Evolutionary conservation across 345 rosid species (phyloP), one percentile per base, ranked within the genome.

Genomic region (Sonneratia caseolaris): DNA sequence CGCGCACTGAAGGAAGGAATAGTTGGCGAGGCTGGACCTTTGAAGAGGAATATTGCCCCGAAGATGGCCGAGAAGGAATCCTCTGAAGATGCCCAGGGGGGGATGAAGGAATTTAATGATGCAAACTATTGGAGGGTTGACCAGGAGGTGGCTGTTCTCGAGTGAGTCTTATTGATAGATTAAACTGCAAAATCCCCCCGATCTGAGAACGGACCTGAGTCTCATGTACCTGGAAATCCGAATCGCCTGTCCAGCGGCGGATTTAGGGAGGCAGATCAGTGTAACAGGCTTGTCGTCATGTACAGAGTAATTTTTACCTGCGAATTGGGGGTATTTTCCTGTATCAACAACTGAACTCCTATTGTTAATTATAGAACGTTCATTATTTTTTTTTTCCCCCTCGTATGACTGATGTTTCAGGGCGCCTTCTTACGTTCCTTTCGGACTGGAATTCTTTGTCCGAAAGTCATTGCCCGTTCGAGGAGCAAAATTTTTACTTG

Each of bases 41-140:
- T 95, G 75, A 95, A 88, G 81, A 84, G 91, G 77, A 86, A 74
- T 72, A 74, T 84, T 14, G 38, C 72, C 38, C 89, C 87, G 4
- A 86, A 87, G 78, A 72, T 72, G 62, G 66, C 83, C 0, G 91
- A 84, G 73, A 87, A 82, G 76, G 93, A 86, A 70, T 86, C 76
- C 32, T 53, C 85, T 0, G 93, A 82, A 4, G 90, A 84, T 45
- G 75, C 77, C 19, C 88, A 82, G 5, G 83, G 82, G 13, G 90
- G 85, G 66, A 84, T 86, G 59, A 91, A 84, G 74, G 98, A 95
- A 81, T 92, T 95, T 82, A 92, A 87, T 66, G 96, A 90, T 42
- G 76, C 98, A 47, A 96, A 92, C 79, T 96, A 88, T 78, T 96
- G 99, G 99, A 88, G 90, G 81, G 87, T 92, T 42, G 96, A 96